Evolutionary conservation across 1,284 basidiomycete species (phyloP).

Genomic region (Rugosomyces carneus): DNA sequence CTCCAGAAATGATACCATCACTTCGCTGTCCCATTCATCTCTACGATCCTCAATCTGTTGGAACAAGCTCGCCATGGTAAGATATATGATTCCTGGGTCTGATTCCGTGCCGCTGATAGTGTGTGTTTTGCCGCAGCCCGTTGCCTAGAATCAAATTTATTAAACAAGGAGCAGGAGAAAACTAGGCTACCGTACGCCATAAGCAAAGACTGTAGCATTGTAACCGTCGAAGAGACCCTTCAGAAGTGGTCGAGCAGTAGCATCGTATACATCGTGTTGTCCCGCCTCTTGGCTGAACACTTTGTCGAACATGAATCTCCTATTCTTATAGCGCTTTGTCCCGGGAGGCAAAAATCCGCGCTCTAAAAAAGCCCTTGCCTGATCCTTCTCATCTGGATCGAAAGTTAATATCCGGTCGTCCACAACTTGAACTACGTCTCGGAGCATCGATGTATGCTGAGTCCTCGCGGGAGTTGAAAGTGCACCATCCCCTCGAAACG

Average conservation of each 20-base stretch:
- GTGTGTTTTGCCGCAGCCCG: constrained; percentile 96
- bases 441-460: constrained; percentile 48
- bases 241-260: constrained; percentile 80
- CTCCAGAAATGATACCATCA: constrained; percentile 91
- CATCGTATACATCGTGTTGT: constrained; percentile 83
- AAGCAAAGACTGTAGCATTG: constrained; percentile 95
- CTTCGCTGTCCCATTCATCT: constrained; percentile 78
- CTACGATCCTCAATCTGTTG: constrained; percentile 79
- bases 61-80: constrained; percentile 96
- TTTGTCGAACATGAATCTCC: constrained; percentile 91
- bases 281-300: constrained; percentile 78
- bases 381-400: constrained; percentile 87
- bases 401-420: constrained; percentile 92
- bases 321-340: constrained; percentile 87
- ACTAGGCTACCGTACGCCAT: constrained; percentile 68
- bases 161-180: constrained; percentile 6
- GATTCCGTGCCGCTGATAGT: constrained; percentile 88
- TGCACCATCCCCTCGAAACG: constrained; percentile 76
- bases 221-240: constrained; percentile 86
- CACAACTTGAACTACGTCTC: constrained; percentile 72
- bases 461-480: constrained; percentile 63
- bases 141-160: constrained; percentile 60
- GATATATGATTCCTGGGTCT: constrained; percentile 90
- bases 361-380: constrained; percentile 66
- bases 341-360: constrained; percentile 79